Evolutionary conservation across 352 stramenopile genomes (phyloP).

Genomic region (Salisapilia sapeloensis): DNA sequence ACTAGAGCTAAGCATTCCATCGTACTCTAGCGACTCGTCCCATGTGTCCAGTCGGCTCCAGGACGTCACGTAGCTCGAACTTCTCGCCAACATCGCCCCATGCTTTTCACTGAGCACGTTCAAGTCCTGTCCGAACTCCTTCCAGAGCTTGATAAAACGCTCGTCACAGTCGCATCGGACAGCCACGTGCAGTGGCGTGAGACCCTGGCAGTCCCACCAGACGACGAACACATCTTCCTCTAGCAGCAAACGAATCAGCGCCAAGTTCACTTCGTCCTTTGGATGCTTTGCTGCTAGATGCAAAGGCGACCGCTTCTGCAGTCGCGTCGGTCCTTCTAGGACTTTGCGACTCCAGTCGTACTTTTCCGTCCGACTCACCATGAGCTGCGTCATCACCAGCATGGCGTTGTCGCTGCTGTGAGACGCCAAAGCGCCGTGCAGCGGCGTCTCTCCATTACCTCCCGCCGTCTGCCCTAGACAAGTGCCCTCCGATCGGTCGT

Average conservation of each 20-base stretch:
- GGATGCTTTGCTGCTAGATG: slow-evolving; percentile 30
- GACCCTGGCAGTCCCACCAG: slow-evolving; percentile 28
- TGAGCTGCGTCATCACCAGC: too few species aligned
- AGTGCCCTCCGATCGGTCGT: slow-evolving; percentile 3
- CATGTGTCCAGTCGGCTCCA: too few species aligned
- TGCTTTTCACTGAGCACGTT: slow-evolving; percentile 41
- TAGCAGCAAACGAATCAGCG: slow-evolving; percentile 26
- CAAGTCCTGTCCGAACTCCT: slow-evolving; percentile 24
- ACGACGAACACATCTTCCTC: slow-evolving; percentile 16
- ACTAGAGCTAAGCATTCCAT: too few species aligned
- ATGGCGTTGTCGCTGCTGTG: slow-evolving; percentile 20
- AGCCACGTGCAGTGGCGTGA: slow-evolving; percentile 34
- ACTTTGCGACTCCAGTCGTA: slow-evolving; percentile 7
- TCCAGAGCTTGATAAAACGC: slow-evolving; percentile 23
- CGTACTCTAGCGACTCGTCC: too few species aligned
- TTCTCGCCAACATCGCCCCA: too few species aligned
- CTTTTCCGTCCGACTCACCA: too few species aligned
- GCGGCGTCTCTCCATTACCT: slow-evolving; percentile 11
- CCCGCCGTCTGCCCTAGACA: slow-evolving; percentile 9
- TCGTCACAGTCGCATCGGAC: slow-evolving; percentile 20
- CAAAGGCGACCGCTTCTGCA: slow-evolving; percentile 17
- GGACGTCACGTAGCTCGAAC: slow-evolving; percentile 1
- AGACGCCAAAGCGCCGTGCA: slow-evolving; percentile 22
- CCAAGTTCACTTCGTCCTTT: slow-evolving; percentile 11
- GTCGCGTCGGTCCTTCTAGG: slow-evolving; percentile 9